These are phyloP conservation scores for Trichoderma sp. DNA, from an alignment of 2,329 filamentous ascomycete species.

Conservation along the genomic window DNA sequence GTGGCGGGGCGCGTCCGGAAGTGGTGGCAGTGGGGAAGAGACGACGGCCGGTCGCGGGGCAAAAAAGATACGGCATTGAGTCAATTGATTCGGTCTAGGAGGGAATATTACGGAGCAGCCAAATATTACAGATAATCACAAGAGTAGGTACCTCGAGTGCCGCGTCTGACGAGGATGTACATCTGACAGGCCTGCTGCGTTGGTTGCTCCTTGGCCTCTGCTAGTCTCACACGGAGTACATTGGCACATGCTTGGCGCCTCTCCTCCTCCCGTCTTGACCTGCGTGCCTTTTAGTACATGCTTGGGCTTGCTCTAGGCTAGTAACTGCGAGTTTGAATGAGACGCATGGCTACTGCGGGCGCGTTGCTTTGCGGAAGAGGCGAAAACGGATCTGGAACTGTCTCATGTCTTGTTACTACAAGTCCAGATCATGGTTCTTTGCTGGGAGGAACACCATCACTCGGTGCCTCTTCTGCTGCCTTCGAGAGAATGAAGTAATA, in stretches of 20 bases:
- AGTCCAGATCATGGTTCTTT: background rate
- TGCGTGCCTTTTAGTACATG: background rate
- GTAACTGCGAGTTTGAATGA: background rate
- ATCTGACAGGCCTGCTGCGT: too few species aligned
- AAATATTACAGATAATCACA: conserved; percentile 2
- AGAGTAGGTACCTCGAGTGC: conserved; percentile 11
- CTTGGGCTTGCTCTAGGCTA: background rate
- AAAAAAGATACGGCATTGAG: background rate
- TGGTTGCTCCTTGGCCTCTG: background rate
- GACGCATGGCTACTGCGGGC: conserved; percentile 22
- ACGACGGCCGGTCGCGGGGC: conserved; percentile 3
- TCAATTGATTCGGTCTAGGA: conserved; percentile 1
- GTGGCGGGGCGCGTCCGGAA: conserved; percentile 11
- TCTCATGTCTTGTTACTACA: background rate
- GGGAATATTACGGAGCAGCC: conserved; percentile 5
- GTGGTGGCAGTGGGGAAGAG: conserved; percentile 12
- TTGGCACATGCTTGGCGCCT: background rate
- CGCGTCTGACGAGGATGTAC: background rate
- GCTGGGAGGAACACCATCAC: background rate
- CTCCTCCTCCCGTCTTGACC: background rate
- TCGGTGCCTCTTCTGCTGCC: too few species aligned
- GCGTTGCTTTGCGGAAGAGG: conserved; percentile 19
- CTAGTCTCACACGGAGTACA: conserved; percentile 19
- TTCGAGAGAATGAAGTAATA: too few species aligned
- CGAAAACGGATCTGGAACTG: conserved; percentile 20